Base-by-base conservation (phyloP, 768 basidiomycete genomes). In the Kwoniella sp. region DNA sequence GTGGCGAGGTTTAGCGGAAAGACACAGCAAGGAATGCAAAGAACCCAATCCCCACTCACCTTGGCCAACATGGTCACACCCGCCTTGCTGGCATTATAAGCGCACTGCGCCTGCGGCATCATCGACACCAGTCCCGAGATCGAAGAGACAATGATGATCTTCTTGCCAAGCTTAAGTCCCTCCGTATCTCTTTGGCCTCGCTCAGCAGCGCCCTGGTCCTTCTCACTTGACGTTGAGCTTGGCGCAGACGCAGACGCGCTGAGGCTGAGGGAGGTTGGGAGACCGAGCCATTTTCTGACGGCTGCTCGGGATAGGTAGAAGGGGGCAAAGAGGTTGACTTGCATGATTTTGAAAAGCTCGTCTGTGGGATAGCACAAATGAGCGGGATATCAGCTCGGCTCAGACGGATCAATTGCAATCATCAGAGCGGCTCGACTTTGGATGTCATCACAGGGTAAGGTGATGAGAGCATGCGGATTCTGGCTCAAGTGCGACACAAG, bases 111-210 rank as follows among this genome's bases (percentile, higher is more conserved):
- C 47, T 82, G 81, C 13, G 81, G 81, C 0, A 45, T 65, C 78
- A 79, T 81, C n/a, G 73, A 70, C 5, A 82, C 77, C 26, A 76
- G 31, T 2, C 73, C 79, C 7, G 71, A 71, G 55, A 82, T 78
- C 53, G 72, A 74, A 15, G 74, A 76, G 22, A 82, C 74, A 52
- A 77, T 70, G 31, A 82, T 47, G 55, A 79, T 76, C 63, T 71
- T 68, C 57, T 80, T 79, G 31, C 66, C 55, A 20, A 79, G 66
- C 17, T 73, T 63, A 15, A 76, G 11, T 62, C 57, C 37, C 50
- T 62, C 61, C 55, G 61, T 34, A 9, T 26, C 12, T 66, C 66
- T 50, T 30, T n/a, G 51, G 55, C 41, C 45, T 51, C 57, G 28
- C 41, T 45, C 41, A 3, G 3, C 41, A 11, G 5, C 20, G 34